Evolutionary conservation across 2,329 filamentous ascomycete species (phyloP), one percentile per base, ranked within the genome.

Genomic region (Fusarium sp.): DNA sequence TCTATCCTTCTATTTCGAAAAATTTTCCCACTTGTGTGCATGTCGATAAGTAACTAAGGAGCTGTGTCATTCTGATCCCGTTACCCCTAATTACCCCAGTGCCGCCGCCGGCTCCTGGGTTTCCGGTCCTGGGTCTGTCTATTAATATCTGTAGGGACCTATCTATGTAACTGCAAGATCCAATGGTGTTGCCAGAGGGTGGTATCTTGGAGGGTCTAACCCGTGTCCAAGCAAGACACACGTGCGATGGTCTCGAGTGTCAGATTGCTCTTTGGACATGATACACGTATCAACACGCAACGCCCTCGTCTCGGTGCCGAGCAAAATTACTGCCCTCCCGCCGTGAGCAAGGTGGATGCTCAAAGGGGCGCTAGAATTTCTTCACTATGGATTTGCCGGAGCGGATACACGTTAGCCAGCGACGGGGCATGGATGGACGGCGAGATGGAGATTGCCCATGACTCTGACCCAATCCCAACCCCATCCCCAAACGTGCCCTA

Each of bases 361-460:
- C 49, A 20, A 34, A 34, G 31, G 29, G 31, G 50, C 50, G 50
- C 50, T 70, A 71, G 61, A 69, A 71, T 56, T 65, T 65, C 49
- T 64, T 68, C 18, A 27, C 70, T 60, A 62, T 61, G 42, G 42
- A 49, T 49, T 49, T 65, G 51, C 62, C 49, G 49, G 54, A 42
- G 38, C 55, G 54, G 54, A 53, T 40, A 65, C 49, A 44, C 42
- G 14, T 49, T 62, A 64, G 55, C 62, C 44, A 63, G 59, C 44
- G 42, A 42, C 58, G 57, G 58, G 33, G 25, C 53, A 66, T 61
- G 51, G 62, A 23, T 20, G 51, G 62, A 61, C 62, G 46, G 62
- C 50, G 58, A 53, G 64, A 68, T 71, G 54, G 64, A 66, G 65
- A 69, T 67, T 64, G 50, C 64, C 54, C 46, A 56, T 65, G 60